Evolutionary conservation across 305 asterid genomes (phyloP).

Genomic region (Fraxinus velutina): DNA sequence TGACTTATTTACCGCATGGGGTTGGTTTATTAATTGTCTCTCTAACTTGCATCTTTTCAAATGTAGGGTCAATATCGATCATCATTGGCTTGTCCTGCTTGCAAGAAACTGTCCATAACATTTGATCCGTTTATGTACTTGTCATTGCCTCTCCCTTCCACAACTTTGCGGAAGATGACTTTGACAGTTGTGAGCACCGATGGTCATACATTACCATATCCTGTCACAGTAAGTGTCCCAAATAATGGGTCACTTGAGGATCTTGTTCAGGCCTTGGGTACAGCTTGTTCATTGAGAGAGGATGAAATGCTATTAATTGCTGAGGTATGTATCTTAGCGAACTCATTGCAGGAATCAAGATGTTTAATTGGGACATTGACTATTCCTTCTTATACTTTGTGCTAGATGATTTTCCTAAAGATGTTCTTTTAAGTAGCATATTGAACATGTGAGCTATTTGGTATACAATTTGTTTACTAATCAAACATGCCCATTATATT

Average conservation of each 20-base stretch:
- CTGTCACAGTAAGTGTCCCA: slow-evolving; percentile 55
- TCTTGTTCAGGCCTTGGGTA: slow-evolving; percentile 50
- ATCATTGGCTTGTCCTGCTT: slow-evolving; percentile 64
- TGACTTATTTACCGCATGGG: not conserved
- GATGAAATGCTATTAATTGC: slow-evolving; percentile 59
- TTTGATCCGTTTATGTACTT: slow-evolving; percentile 82
- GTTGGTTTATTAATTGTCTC: not conserved
- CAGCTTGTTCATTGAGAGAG: slow-evolving; percentile 52
- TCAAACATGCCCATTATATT: not conserved
- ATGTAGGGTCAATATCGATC: slow-evolving; percentile 78
- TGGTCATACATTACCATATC: slow-evolving; percentile 52
- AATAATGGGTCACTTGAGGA: slow-evolving; percentile 50
- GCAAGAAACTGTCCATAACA: slow-evolving; percentile 58
- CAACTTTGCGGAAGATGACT: slow-evolving; percentile 52
- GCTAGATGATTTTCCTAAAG: not conserved
- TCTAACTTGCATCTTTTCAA: slow-evolving; percentile 15
- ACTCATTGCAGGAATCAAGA: slow-evolving; percentile 10
- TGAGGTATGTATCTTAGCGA: slow-evolving; percentile 47
- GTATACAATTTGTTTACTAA: not conserved
- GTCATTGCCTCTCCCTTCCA: slow-evolving; percentile 71
- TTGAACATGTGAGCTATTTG: not conserved
- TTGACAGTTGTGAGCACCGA: slow-evolving; percentile 56
- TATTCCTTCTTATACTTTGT: slow-evolving; percentile 3
- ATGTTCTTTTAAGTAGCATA: not conserved
- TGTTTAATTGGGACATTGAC: not conserved